phyloP scores from a whole-genome alignment of 768 basidiomycete genomes.

The Kwoniella newhampshirensis region DNA sequence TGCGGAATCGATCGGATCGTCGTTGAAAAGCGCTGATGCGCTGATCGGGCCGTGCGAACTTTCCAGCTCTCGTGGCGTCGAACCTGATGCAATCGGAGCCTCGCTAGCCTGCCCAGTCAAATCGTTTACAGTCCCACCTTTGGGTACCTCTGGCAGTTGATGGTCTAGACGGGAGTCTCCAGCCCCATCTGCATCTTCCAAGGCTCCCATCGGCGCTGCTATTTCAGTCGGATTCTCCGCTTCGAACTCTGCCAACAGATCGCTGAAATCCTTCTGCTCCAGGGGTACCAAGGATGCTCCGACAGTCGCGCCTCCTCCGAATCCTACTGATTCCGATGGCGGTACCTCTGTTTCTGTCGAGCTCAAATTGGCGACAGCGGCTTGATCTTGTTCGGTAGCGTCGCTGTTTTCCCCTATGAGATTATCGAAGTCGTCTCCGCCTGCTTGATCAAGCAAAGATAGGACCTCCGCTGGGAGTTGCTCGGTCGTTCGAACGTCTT shows the following conservation, averaged over 20 bases:
- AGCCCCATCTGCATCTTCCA: conserved; percentile 3
- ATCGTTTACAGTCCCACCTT: too few species aligned
- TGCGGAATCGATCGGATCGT: conserved; percentile 19
- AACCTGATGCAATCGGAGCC: too few species aligned
- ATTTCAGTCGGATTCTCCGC: conserved; percentile 9
- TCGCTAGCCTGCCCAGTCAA: too few species aligned
- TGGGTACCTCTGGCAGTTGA: too few species aligned
- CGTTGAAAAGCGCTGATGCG: conserved; percentile 22
- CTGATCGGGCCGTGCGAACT: conserved; percentile 6
- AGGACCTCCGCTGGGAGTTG: not conserved
- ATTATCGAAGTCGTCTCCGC: not conserved
- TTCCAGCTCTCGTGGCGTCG: not conserved
- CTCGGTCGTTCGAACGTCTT: too few species aligned
- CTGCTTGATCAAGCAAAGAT: not conserved
- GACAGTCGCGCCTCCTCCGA: too few species aligned
- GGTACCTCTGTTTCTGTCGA: too few species aligned
- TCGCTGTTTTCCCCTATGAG: not conserved
- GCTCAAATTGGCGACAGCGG: too few species aligned
- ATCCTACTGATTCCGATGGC: too few species aligned
- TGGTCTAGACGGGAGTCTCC: not conserved
- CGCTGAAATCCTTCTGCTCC: conserved; percentile 28
- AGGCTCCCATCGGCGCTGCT: not conserved
- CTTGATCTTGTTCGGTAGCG: not conserved
- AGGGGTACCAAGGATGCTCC: too few species aligned
- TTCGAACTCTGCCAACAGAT: conserved; percentile 41